Evolutionary conservation across 2,329 filamentous ascomycete species (phyloP).

Genomic region (Hypoxylon sp.): DNA sequence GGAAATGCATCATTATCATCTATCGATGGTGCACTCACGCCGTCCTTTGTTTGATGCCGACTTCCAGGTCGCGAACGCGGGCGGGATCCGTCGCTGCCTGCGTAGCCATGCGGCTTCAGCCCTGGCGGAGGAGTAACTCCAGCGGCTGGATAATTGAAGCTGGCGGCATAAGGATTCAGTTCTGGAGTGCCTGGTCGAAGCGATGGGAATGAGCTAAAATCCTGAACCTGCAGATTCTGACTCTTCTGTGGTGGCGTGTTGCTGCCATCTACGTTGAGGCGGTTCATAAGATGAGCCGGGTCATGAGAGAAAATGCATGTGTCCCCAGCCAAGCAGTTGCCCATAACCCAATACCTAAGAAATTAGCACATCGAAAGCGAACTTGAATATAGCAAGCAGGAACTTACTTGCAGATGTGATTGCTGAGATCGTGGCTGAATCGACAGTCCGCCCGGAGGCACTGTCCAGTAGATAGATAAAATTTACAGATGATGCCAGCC

Average conservation of each 20-base stretch:
- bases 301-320: slow-evolving; percentile 98
- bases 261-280: slow-evolving; percentile 78
- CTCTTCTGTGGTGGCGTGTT: slow-evolving; percentile 73
- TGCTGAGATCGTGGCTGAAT: slow-evolving; percentile 96
- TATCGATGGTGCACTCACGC: slow-evolving; percentile 78
- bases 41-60: slow-evolving; percentile 74
- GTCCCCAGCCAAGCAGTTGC: slow-evolving; percentile 92
- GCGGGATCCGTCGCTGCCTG: slow-evolving; percentile 70
- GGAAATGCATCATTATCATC: slow-evolving; percentile 98
- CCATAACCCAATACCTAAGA: slow-evolving; percentile 90
- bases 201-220: slow-evolving; percentile 86
- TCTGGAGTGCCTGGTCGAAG: slow-evolving; percentile 73
- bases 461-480: slow-evolving; percentile 94
- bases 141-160: slow-evolving; percentile 65
- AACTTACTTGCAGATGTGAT: slow-evolving; percentile 96
- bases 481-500: slow-evolving; percentile 94
- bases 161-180: slow-evolving; percentile 64
- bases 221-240: slow-evolving; percentile 83
- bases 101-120: slow-evolving; percentile 69
- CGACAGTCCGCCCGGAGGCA: slow-evolving; percentile 95
- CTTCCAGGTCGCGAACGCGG: slow-evolving; percentile 87
- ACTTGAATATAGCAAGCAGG: background rate
- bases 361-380: slow-evolving; percentile 72
- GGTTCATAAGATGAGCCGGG: slow-evolving; percentile 85
- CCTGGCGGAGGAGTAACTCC: slow-evolving; percentile 76